A percentile compares a stretch with the other conserved stretches of the same genome.
These are phyloP conservation scores for Cystobasidium sp. DNA, from an alignment of 1,284 basidiomycete genomes.

Conservation along the genomic window DNA sequence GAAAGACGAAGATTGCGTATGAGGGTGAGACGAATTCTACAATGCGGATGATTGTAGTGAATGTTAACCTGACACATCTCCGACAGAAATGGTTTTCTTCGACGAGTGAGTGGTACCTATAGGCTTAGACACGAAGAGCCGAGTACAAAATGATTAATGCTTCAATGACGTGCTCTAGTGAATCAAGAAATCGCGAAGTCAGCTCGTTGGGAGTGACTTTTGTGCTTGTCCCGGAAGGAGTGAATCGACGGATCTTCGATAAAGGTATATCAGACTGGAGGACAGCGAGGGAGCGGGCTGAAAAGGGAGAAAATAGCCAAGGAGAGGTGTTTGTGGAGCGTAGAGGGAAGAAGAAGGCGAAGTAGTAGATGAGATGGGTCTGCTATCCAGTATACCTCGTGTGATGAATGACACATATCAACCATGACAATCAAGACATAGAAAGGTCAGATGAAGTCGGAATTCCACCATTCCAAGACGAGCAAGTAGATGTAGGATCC, in stretches of 20 bases:
- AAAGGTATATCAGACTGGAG: constrained; percentile 69
- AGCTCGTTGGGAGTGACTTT: constrained; percentile 51
- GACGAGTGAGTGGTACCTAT: constrained; percentile 29
- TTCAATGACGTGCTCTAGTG: constrained; percentile 7
- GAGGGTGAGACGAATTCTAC: constrained; percentile 53
- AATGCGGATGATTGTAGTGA: neutral
- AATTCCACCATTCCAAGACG: neutral
- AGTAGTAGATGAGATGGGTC: neutral
- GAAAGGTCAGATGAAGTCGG: too few species aligned
- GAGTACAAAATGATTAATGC: neutral
- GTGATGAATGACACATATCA: neutral
- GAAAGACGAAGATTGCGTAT: constrained; percentile 78
- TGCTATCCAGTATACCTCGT: neutral
- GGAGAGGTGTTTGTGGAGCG: constrained; percentile 9
- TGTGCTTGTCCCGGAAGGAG: constrained; percentile 58
- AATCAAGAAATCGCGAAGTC: constrained; percentile 49
- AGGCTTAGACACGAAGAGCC: too few species aligned
- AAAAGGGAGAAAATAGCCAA: neutral
- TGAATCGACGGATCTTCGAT: constrained; percentile 66
- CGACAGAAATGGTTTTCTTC: constrained; percentile 43
- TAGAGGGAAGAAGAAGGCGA: constrained; percentile 2
- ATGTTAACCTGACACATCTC: constrained; percentile 1
- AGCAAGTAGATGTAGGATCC: neutral
- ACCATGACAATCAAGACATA: neutral
- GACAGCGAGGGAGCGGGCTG: constrained; percentile 45